Evolutionary conservation across 2,329 filamentous ascomycete genomes (phyloP), one percentile per base, ranked within the genome.

Genomic region (Colletotrichum orbiculare): DNA sequence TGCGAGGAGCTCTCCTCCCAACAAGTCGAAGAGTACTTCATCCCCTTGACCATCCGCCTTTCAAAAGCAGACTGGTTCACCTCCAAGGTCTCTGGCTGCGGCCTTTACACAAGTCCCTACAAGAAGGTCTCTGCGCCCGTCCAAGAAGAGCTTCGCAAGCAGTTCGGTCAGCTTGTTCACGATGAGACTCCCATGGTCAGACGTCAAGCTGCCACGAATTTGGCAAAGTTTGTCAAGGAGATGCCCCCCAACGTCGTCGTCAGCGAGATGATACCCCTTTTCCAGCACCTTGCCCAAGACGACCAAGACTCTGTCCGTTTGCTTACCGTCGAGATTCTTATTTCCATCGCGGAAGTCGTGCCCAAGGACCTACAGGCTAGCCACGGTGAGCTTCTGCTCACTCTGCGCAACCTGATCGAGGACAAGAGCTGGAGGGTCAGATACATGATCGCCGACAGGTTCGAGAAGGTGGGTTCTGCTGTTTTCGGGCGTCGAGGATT

Each of bases 11-110:
- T 99, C 60, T 97, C 94, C 54, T 84, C 93, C 73, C 87, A 93
- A 79, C 96, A 99, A 83, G 91, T 98, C 76, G 96, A 99, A 84
- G 93, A 97, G 74, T 92, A 94, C 81, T 98, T 98, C 82, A 95
- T 99, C 72, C 96, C 96, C 68, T 90, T 99, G 75, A 94, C 94
- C 66, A 88, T 97, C 75, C 93, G 96, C 76, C 92, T 99, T 67
- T 96, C 96, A 70, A 99, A 98, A 87, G 96, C 96, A 81, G 96
- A 99, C 82, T 99, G 96, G 96, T 99, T 99, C 81, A 99, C 96
- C 63, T 98, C 96, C 70, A 99, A 98, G 83, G 96, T 99, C 70
- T 99, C 96, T 38, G 96, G 95, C 68, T 97, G 95, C 70, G 96
- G 96, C 68, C 91, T 99, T 68, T 99, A 95, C 83, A 96, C 92